Conservation (phyloP, 2,329 filamentous ascomycete species). For the Colletotrichum nymphaeae region DNA sequence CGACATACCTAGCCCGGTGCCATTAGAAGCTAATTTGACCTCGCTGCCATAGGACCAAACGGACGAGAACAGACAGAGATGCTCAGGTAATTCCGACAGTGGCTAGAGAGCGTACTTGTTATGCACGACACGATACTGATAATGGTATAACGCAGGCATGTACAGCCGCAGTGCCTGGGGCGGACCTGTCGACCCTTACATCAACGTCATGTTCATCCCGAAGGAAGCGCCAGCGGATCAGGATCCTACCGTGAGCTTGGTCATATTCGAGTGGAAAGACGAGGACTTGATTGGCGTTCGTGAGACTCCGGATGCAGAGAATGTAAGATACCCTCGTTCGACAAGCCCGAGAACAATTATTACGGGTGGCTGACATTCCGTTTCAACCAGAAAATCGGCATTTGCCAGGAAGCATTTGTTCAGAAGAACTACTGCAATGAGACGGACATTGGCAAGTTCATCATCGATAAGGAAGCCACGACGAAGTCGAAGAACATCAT, state of each 20-base stretch:
- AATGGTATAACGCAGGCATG: slow-evolving; percentile 73
- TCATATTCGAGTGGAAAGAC: slow-evolving; percentile 96
- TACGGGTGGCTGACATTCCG: slow-evolving; percentile 44
- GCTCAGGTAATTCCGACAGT: slow-evolving; percentile 63
- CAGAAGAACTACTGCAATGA: slow-evolving; percentile 77
- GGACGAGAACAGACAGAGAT: slow-evolving; percentile 83
- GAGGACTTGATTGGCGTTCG: slow-evolving; percentile 80
- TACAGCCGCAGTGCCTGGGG: slow-evolving; percentile 92
- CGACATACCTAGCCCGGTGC: slow-evolving; percentile 17
- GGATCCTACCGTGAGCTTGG: slow-evolving; percentile 83
- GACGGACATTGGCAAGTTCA: slow-evolving; percentile 85
- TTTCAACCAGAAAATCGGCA: slow-evolving; percentile 54
- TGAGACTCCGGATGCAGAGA: slow-evolving; percentile 62
- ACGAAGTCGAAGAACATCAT: slow-evolving; percentile 78
- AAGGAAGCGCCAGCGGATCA: slow-evolving; percentile 67
- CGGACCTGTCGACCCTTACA: slow-evolving; percentile 88
- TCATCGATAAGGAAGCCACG: slow-evolving; percentile 81
- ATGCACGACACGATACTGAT: background rate
- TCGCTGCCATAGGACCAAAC: slow-evolving; percentile 72
- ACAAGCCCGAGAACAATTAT: background rate
- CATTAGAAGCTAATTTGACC: slow-evolving; percentile 19
- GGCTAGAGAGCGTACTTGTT: background rate
- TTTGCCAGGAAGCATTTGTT: slow-evolving; percentile 82
- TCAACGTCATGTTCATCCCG: slow-evolving; percentile 82
- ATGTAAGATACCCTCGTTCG: slow-evolving; percentile 54